Evolutionary conservation across 2,329 filamentous ascomycete genomes (phyloP).

Genomic region (Xylaria hypoxylon): DNA sequence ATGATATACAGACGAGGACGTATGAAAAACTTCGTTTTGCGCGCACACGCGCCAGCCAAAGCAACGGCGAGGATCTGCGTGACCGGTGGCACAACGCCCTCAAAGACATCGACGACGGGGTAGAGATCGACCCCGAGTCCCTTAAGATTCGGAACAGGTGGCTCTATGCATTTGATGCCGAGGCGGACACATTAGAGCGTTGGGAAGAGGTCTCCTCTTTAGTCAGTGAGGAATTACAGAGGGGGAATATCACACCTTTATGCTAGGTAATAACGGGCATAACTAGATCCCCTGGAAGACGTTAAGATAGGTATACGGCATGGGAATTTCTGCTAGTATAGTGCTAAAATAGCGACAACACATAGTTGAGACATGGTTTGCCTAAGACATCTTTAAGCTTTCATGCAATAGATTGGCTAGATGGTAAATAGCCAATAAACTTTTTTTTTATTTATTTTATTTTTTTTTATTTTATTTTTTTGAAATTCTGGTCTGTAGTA

Average conservation of each 20-base stretch:
- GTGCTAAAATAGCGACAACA: no score
- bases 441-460: no score
- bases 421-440: no score
- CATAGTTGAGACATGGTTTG: no score
- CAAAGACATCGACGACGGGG: conserved; percentile 55
- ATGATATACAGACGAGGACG: conserved; percentile 51
- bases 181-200: conserved; percentile 56
- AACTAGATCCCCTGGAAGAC: neutral
- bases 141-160: conserved; percentile 61
- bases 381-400: no score
- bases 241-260: conserved; percentile 54
- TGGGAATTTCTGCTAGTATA: no score
- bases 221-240: conserved; percentile 53
- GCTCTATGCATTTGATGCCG: conserved; percentile 60
- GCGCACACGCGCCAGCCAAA: conserved; percentile 55
- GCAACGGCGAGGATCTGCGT: conserved; percentile 58
- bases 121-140: conserved; percentile 58
- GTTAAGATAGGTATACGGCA: no score
- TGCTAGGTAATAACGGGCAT: conserved; percentile 41
- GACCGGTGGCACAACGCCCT: conserved; percentile 59
- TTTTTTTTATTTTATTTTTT: no score
- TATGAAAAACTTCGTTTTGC: conserved; percentile 59
- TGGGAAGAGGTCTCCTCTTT: conserved; percentile 56
- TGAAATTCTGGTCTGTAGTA: no score
- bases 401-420: no score